phyloP scores from a whole-genome alignment of 352 stramenopile species.

The Blastocystis sp. region DNA sequence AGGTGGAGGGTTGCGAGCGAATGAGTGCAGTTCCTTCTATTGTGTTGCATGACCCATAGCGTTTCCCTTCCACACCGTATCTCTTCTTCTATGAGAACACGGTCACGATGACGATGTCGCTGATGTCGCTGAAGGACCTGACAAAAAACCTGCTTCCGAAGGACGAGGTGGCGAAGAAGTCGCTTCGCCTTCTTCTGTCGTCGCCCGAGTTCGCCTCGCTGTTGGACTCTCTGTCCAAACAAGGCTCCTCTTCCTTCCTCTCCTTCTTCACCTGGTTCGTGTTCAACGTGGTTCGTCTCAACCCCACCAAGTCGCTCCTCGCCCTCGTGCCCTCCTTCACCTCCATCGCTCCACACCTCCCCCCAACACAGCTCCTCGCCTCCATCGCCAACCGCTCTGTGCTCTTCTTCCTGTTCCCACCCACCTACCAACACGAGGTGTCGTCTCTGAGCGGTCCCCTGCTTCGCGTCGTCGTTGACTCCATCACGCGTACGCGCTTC shows the following conservation, averaged over 20 bases:
- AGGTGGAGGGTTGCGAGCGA: not conserved
- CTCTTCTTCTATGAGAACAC: not conserved
- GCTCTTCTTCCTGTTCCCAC: not conserved
- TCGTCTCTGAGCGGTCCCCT: not conserved
- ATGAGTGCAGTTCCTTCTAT: too few relatives aligned
- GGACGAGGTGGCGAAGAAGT: not conserved
- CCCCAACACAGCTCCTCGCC: not conserved
- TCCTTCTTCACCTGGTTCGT: slow-evolving; percentile 1
- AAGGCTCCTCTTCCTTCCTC: not conserved
- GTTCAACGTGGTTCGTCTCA: not conserved
- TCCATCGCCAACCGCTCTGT: not conserved
- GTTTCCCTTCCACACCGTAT: not conserved
- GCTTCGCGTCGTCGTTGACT: not conserved
- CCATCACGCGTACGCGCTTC: not conserved
- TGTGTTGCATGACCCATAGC: too few relatives aligned
- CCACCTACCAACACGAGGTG: not conserved
- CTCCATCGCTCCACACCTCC: not conserved
- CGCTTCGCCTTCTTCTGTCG: slow-evolving; percentile 10
- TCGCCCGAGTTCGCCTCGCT: not conserved
- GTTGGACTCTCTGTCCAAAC: not conserved
- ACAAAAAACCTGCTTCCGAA: not conserved
- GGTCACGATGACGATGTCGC: not conserved
- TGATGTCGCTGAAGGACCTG: not conserved
- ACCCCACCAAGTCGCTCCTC: not conserved
- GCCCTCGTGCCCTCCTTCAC: not conserved